Percentiles rank a stretch among this genome's conserved stretches.
phyloP scores from a whole-genome alignment of 1,284 basidiomycete species.

The Dichomitus squalens region DNA sequence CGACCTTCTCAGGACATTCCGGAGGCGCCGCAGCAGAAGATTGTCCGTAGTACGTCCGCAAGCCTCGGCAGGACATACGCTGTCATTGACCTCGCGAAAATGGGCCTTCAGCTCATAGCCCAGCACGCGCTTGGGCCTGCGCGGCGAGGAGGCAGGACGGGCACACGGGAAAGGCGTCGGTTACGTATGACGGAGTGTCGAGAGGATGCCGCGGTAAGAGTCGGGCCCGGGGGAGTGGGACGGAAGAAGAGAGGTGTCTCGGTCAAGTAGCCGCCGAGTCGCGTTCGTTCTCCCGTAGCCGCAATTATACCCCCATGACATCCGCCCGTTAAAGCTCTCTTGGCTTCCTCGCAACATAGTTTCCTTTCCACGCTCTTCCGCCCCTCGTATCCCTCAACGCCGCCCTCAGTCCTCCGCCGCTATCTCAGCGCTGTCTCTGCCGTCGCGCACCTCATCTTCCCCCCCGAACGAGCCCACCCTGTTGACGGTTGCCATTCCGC shows the following conservation, averaged over 20 bases:
- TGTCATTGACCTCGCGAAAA: too few relatives aligned
- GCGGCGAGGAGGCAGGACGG: too few relatives aligned
- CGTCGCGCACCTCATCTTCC: too few relatives aligned
- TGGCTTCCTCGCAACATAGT: constrained; percentile 1
- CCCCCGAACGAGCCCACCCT: neutral
- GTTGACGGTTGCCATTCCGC: neutral
- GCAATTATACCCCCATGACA: constrained; percentile 9
- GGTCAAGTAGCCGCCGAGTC: neutral
- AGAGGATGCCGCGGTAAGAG: constrained; percentile 8
- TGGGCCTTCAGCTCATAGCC: too few relatives aligned
- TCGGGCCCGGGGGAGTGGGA: constrained; percentile 7
- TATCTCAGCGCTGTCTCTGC: neutral
- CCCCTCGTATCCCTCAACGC: neutral
- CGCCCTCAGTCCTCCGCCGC: neutral
- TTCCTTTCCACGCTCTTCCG: constrained; percentile 9
- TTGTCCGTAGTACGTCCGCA: too few relatives aligned
- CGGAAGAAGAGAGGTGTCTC: neutral
- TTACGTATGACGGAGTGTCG: neutral
- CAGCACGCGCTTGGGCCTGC: too few relatives aligned
- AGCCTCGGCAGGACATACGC: too few relatives aligned
- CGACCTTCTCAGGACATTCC: too few relatives aligned
- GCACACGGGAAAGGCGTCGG: neutral
- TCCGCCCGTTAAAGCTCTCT: constrained; percentile 9
- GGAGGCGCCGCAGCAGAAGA: too few relatives aligned
- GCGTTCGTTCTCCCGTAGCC: constrained; percentile 6